Conservation (phyloP, 2,329 filamentous ascomycete genomes). For the Talaromyces sp. region DNA sequence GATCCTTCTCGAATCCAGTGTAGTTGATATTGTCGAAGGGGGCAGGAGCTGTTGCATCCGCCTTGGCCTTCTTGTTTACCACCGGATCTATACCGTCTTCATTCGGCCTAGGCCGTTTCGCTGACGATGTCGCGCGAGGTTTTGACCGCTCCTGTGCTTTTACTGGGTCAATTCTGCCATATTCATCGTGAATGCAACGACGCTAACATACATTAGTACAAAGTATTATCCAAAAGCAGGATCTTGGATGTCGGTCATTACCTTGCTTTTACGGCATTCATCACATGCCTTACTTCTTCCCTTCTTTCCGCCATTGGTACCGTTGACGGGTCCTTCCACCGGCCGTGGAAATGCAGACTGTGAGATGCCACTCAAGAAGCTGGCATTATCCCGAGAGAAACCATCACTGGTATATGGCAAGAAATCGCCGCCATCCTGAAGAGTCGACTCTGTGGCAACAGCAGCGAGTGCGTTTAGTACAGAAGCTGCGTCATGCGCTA, state of each 20-base stretch:
- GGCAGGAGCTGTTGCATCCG: slow-evolving; percentile 32
- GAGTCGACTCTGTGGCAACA: slow-evolving; percentile 35
- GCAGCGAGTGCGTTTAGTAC: slow-evolving; percentile 39
- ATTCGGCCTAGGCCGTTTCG: slow-evolving; percentile 51
- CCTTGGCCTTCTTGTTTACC: slow-evolving; percentile 34
- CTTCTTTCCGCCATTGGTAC: slow-evolving; percentile 48
- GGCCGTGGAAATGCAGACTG: slow-evolving; percentile 25
- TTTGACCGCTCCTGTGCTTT: slow-evolving; percentile 61
- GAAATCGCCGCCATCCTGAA: slow-evolving; percentile 27
- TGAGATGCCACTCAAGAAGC: slow-evolving; percentile 28
- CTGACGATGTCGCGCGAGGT: slow-evolving; percentile 54
- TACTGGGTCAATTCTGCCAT: slow-evolving; percentile 60
- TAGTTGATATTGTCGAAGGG: slow-evolving; percentile 24
- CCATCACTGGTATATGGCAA: slow-evolving; percentile 29
- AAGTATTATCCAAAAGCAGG: background rate
- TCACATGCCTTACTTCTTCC: slow-evolving; percentile 62
- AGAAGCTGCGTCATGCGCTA: slow-evolving; percentile 38
- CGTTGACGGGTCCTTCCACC: slow-evolving; percentile 33
- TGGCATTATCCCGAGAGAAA: slow-evolving; percentile 22
- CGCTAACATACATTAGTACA: slow-evolving; percentile 46
- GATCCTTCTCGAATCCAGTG: slow-evolving; percentile 21
- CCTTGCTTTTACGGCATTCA: slow-evolving; percentile 66
- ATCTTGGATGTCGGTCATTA: slow-evolving; percentile 34
- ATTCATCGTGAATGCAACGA: slow-evolving; percentile 64
- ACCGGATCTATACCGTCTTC: slow-evolving; percentile 34